Percentiles rank a stretch among this genome's conserved stretches.
Conservation (phyloP, 2,329 filamentous ascomycete species). For the Aspergillus japonicus region DNA sequence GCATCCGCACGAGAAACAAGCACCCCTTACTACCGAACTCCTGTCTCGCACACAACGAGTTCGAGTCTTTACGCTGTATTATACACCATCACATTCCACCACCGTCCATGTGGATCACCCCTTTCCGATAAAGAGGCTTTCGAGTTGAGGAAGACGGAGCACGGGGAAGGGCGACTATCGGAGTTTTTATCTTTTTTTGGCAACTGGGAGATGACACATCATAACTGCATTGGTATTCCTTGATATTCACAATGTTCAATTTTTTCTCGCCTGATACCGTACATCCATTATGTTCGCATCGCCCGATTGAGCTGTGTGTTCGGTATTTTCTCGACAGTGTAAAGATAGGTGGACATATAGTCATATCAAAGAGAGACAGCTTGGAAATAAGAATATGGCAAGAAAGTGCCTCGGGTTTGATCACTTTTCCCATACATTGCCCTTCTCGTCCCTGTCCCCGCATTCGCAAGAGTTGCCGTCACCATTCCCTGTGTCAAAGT, state of each 20-base stretch:
- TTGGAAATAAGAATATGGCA: conserved; percentile 5
- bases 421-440: conserved; percentile 8
- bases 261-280: conserved; percentile 24
- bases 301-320: background rate
- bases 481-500: background rate
- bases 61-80: conserved; percentile 28
- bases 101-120: conserved; percentile 2
- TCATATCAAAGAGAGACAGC: background rate
- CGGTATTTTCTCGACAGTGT: background rate
- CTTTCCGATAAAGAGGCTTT: conserved; percentile 9
- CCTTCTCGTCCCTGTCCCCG: background rate
- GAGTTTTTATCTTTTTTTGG: conserved; percentile 36
- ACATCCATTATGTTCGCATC: background rate
- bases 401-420: background rate
- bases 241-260: conserved; percentile 26
- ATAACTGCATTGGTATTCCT: conserved; percentile 16
- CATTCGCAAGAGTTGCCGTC: background rate
- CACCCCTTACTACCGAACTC: background rate
- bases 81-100: conserved; percentile 21
- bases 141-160: conserved; percentile 18
- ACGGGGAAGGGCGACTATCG: conserved; percentile 24
- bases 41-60: too few relatives aligned
- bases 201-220: conserved; percentile 26
- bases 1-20: background rate
- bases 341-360: conserved; percentile 4